phyloP scores from a whole-genome alignment of 2,329 filamentous ascomycete species.

The Exserohilum rostratum region DNA sequence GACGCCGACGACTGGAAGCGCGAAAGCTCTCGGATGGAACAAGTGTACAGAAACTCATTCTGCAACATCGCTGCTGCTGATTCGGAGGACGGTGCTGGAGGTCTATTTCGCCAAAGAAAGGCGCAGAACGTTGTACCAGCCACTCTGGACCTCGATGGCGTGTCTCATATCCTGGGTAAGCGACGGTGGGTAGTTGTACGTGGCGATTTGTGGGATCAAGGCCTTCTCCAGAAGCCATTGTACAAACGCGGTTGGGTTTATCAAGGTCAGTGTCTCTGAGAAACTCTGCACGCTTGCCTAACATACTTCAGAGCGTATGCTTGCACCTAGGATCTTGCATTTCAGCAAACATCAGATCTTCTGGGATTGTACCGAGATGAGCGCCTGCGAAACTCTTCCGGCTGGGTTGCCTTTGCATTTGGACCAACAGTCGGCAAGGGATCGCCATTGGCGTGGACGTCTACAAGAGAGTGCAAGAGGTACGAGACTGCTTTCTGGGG shows the following conservation, averaged over 20 bases:
- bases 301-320: constrained; percentile 19
- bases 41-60: constrained; percentile 31
- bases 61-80: constrained; percentile 37
- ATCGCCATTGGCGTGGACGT: constrained; percentile 18
- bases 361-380: constrained; percentile 25
- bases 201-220: constrained; percentile 12
- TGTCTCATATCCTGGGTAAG: constrained; percentile 1
- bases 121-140: constrained; percentile 5
- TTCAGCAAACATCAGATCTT: constrained; percentile 24
- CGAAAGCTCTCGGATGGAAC: constrained; percentile 23
- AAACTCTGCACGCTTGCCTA: background rate
- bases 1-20: background rate
- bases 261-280: constrained; percentile 13
- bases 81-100: constrained; percentile 20
- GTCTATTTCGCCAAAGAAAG: constrained; percentile 25
- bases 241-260: constrained; percentile 20
- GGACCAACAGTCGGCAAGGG: constrained; percentile 12
- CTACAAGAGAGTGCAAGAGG: constrained; percentile 3
- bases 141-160: constrained; percentile 1
- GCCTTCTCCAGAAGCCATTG: background rate
- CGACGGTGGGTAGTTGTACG: constrained; percentile 20
- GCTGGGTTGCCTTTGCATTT: constrained; percentile 10
- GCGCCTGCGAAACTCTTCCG: constrained; percentile 19
- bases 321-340: constrained; percentile 23
- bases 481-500: constrained; percentile 11